Evolutionary conservation across 2,329 filamentous ascomycete species (phyloP).

Genomic region (Chaetothyriales sp.): DNA sequence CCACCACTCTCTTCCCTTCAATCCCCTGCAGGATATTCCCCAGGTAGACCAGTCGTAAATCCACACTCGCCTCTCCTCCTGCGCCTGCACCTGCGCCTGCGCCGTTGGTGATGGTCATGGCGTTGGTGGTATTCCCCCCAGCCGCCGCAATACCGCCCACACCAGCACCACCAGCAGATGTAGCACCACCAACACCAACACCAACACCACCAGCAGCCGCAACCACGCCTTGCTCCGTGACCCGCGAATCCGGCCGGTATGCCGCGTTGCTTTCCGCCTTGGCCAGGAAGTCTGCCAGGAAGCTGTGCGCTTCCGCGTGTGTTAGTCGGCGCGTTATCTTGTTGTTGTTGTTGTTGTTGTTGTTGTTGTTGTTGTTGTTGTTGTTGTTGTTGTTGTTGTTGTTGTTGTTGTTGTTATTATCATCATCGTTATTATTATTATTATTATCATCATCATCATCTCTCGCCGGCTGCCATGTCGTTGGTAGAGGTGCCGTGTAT

Average conservation of each 20-base stretch:
- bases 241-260: constrained; percentile 37
- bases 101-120: no score
- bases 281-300: constrained; percentile 13
- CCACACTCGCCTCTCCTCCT: neutral
- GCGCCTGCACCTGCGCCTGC: neutral
- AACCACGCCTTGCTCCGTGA: constrained; percentile 25
- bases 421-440: neutral
- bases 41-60: neutral
- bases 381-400: no score
- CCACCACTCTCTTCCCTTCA: neutral
- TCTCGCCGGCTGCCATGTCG: neutral
- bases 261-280: constrained; percentile 15
- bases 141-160: no score
- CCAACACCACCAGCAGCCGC: constrained; percentile 6
- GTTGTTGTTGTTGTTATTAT: constrained; percentile 3
- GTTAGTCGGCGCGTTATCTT: constrained; percentile 12
- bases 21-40: neutral
- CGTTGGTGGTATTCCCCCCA: neutral
- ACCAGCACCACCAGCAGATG: neutral
- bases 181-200: constrained; percentile 1
- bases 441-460: no score
- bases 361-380: neutral
- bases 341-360: constrained; percentile 3
- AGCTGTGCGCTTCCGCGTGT: constrained; percentile 13
- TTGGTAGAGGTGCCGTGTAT: neutral